Evolutionary conservation across 176 grass and related monocot genomes (phyloP), one percentile per base, ranked within the genome.

Genomic region (Ananas comosus): DNA sequence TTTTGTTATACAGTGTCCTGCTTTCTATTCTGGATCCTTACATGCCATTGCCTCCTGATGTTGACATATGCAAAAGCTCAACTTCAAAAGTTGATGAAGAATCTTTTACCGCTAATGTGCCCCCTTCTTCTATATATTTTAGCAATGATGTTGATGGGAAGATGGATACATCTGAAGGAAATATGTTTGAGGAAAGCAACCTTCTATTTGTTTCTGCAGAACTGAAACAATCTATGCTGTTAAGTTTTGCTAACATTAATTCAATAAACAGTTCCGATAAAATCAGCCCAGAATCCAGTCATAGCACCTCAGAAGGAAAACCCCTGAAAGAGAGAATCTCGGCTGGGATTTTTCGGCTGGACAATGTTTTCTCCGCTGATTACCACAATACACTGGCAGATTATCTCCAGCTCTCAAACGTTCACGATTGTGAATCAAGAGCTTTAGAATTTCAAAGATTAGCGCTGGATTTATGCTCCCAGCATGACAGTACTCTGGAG

Each of bases 11-110:
- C 81, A 96, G 92, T 89, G 81, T 86, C 13, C 79, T 96, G 83
- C 88, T 96, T 65, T 85, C 88, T 73, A 82, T 89, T 59, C 80
- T 96, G 86, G 88, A 86, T 80, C 86, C 88, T 16, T 81, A 96
- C 49, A 80, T 89, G 70, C 81, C 83, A 79, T 83, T 96, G 74
- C 92, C 88, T 53, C 81, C 70, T 68, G 86, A 83, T 12, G 69
- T 96, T 67, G 92, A 96, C 68, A 76, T 87, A 51, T 89, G 68
- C 71, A 91, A 85, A 86, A 85, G 81, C 84, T 80, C 83, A 80
- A 53, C 42, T 67, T 29, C 64, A 19, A 88, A 80, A 63, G 65
- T 83, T 80, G 81, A 83, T 83, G 65, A 87, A 78, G 76, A 50
- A 78, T 73, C 79, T 83, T 83, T 80, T 66, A 33, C 82, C 69